Conservation (phyloP, 1,284 basidiomycete species). For the Taiwanofungus camphoratus region DNA sequence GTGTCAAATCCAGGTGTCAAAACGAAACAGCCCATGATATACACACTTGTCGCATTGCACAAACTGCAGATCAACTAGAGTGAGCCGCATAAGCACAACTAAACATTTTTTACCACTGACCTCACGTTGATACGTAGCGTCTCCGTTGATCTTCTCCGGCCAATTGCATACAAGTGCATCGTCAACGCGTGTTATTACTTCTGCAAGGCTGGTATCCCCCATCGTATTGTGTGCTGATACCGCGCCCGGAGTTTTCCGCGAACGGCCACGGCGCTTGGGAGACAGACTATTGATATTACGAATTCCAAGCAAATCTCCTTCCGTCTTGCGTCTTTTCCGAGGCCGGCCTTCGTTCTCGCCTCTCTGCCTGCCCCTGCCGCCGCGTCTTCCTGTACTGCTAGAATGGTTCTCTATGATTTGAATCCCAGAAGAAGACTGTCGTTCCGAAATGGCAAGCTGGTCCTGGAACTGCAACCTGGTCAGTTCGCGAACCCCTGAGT, state of each 20-base stretch:
- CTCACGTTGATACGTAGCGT: slow-evolving; percentile 9
- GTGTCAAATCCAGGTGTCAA: background rate
- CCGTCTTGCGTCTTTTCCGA: slow-evolving; percentile 11
- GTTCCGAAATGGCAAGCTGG: too few species aligned
- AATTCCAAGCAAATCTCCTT: background rate
- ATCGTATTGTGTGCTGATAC: background rate
- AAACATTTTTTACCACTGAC: slow-evolving; percentile 5
- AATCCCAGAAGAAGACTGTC: slow-evolving; percentile 5
- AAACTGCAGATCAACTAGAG: slow-evolving; percentile 5
- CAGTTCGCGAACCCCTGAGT: too few species aligned
- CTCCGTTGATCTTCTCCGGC: slow-evolving; percentile 9
- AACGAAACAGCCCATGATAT: background rate
- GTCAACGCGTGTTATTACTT: background rate
- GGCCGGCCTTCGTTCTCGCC: background rate
- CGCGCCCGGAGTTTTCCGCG: background rate
- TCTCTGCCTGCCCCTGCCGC: background rate
- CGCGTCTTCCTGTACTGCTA: background rate
- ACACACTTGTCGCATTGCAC: slow-evolving; percentile 17
- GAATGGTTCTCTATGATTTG: slow-evolving; percentile 7
- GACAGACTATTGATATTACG: background rate
- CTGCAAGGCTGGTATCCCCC: background rate
- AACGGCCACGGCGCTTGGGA: background rate
- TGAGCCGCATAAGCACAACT: background rate
- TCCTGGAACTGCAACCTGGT: too few species aligned
- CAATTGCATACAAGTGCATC: slow-evolving; percentile 3